Evolutionary conservation across 495 filamentous ascomycete species (phyloP).

Genomic region (Aspergillus conjunctus): DNA sequence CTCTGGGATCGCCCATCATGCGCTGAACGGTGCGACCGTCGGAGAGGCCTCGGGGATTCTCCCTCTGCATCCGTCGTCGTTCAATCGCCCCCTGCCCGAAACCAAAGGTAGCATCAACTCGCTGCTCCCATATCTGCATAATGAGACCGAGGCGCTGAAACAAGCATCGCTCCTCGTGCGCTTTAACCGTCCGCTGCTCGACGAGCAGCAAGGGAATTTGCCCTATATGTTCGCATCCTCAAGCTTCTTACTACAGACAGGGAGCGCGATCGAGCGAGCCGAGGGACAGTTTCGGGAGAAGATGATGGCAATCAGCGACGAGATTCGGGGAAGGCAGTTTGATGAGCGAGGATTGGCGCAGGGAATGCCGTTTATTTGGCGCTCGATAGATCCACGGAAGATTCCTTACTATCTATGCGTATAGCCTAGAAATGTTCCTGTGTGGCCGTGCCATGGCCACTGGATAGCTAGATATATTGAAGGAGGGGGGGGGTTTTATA

Average conservation of each 20-base stretch:
- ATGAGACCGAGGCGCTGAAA: constrained; percentile 11
- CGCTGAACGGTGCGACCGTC: constrained; percentile 6
- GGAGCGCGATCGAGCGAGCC: background rate
- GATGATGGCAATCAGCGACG: constrained; percentile 7
- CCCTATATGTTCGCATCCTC: background rate
- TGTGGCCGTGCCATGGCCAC: background rate
- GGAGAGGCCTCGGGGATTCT: constrained; percentile 3
- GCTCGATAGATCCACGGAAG: constrained; percentile 8
- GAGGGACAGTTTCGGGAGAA: background rate
- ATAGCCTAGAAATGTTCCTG: background rate
- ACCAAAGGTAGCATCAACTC: constrained; percentile 4
- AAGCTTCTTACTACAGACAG: background rate
- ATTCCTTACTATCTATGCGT: constrained; percentile 15
- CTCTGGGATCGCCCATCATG: constrained; percentile 8
- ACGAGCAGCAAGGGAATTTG: background rate
- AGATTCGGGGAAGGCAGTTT: constrained; percentile 3
- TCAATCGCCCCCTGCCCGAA: background rate
- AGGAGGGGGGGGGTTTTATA: background rate
- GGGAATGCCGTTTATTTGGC: constrained; percentile 14
- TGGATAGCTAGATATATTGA: background rate
- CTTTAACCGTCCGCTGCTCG: constrained; percentile 1
- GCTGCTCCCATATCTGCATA: constrained; percentile 9
- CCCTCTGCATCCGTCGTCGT: constrained; percentile 10
- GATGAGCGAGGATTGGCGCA: background rate
- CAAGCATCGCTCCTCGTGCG: constrained; percentile 8